Conservation (phyloP, 2,329 filamentous ascomycete species). For the Rosellinia necatrix region DNA sequence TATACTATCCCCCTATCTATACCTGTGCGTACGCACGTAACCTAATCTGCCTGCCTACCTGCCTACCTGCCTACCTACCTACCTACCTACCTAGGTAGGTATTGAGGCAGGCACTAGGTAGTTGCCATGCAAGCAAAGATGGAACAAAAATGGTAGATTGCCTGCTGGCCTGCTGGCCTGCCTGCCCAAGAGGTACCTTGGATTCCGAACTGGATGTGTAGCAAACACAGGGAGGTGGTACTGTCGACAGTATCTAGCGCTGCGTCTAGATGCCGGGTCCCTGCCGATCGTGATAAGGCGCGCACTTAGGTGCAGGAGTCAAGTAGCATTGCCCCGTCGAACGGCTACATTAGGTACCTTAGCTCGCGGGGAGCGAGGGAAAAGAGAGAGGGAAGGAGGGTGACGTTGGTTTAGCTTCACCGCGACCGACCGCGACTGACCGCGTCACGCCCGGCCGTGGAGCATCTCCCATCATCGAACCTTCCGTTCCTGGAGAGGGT, state of each 20-base stretch:
- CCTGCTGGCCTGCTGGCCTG: too few relatives aligned
- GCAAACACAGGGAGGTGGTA: too few relatives aligned
- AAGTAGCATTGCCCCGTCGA: conserved; percentile 22
- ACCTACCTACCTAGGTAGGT: background rate
- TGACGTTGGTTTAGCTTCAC: conserved; percentile 30
- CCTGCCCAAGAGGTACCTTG: too few relatives aligned
- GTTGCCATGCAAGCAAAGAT: too few relatives aligned
- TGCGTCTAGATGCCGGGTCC: conserved; percentile 6
- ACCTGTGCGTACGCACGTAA: too few relatives aligned
- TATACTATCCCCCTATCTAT: too few relatives aligned
- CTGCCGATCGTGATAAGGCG: conserved; percentile 29
- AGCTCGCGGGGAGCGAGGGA: background rate
- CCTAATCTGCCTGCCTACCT: too few relatives aligned
- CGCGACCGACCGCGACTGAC: conserved; percentile 21
- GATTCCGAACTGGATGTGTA: too few relatives aligned
- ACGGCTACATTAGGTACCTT: conserved; percentile 4
- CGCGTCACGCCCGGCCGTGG: conserved; percentile 15
- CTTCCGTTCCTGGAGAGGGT: conserved; percentile 37
- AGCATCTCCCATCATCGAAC: conserved; percentile 30
- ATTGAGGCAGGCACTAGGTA: too few relatives aligned
- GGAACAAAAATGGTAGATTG: too few relatives aligned
- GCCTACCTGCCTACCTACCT: too few relatives aligned
- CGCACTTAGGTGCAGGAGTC: background rate
- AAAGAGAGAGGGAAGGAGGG: conserved; percentile 15
- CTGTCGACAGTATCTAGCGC: background rate